phyloP scores from a whole-genome alignment of 169 alveolate genomes.

The Eimeria maxima region DNA sequence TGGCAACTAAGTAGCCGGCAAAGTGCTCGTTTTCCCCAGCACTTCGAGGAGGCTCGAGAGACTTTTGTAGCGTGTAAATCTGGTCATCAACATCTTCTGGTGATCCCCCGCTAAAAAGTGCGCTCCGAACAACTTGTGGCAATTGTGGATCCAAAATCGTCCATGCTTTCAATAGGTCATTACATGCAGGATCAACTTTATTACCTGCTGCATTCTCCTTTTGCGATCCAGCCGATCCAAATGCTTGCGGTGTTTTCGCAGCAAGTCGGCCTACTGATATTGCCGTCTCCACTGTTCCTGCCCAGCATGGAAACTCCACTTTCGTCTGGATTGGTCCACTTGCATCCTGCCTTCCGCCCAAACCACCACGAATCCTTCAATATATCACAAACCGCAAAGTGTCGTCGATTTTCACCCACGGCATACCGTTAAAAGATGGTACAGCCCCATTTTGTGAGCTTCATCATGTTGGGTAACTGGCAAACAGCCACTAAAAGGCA shows the following conservation, averaged over 20 bases:
- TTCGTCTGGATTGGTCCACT: constrained; percentile 51
- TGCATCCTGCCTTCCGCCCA: constrained; percentile 29
- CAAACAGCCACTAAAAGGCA: background rate
- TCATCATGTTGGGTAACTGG: background rate
- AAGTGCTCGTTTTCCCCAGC: constrained; percentile 63
- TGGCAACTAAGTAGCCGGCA: constrained; percentile 54
- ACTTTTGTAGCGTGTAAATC: constrained; percentile 24
- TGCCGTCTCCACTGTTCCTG: constrained; percentile 35
- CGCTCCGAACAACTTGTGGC: constrained; percentile 66
- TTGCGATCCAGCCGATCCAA: background rate
- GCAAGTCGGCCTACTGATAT: background rate
- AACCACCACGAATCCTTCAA: constrained; percentile 43
- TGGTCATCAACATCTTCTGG: constrained; percentile 42
- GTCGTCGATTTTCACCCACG: background rate
- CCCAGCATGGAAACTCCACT: constrained; percentile 63
- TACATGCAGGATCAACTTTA: background rate
- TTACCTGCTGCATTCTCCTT: constrained; percentile 8
- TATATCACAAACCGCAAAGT: background rate
- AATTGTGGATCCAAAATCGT: constrained; percentile 38
- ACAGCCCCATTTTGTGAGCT: background rate
- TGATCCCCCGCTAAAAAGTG: constrained; percentile 25
- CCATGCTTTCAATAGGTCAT: constrained; percentile 57
- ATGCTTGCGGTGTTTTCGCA: background rate
- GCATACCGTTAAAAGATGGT: background rate
- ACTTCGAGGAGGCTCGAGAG: constrained; percentile 29